Percentiles rank a stretch among this genome's conserved stretches.
phyloP scores from a whole-genome alignment of 2,329 filamentous ascomycete genomes.

The Trichoderma arundinaceum region DNA sequence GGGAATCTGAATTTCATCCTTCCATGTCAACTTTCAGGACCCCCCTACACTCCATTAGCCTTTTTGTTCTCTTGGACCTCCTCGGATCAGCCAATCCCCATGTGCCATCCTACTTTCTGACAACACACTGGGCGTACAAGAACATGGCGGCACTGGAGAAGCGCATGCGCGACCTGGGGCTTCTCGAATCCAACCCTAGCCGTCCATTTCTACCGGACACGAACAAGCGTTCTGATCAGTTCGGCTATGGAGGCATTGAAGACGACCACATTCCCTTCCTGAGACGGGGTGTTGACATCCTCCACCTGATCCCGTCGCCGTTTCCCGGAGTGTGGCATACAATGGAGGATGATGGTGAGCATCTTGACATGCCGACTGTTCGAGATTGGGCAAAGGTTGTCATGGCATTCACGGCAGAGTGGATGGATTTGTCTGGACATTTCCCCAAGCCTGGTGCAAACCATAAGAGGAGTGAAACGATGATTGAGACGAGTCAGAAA shows the following conservation, averaged over 20 bases:
- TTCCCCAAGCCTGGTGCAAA: constrained; percentile 41
- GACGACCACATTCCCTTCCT: constrained; percentile 96
- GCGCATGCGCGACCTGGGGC: constrained; percentile 69
- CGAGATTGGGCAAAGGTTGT: constrained; percentile 88
- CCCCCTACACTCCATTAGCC: constrained; percentile 76
- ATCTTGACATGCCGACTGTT: constrained; percentile 79
- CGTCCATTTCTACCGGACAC: constrained; percentile 69
- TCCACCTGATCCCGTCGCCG: constrained; percentile 85
- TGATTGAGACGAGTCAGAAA: constrained; percentile 39
- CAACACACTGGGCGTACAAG: constrained; percentile 92
- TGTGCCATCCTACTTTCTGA: constrained; percentile 85
- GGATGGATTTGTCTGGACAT: constrained; percentile 74
- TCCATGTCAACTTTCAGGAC: constrained; percentile 76
- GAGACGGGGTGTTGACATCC: constrained; percentile 79
- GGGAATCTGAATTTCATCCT: constrained; percentile 74
- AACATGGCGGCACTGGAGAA: constrained; percentile 75
- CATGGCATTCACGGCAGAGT: constrained; percentile 85
- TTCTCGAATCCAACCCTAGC: constrained; percentile 65
- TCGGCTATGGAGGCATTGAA: constrained; percentile 63
- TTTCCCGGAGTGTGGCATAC: constrained; percentile 90
- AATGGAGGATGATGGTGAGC: constrained; percentile 79
- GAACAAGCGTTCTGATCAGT: constrained; percentile 56
- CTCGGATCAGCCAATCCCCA: constrained; percentile 72
- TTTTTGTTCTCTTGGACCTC: constrained; percentile 92
- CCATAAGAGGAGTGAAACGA: constrained; percentile 40